Conservation (phyloP, 2,329 filamentous ascomycete genomes). For the Aspergillus ochraceus region DNA sequence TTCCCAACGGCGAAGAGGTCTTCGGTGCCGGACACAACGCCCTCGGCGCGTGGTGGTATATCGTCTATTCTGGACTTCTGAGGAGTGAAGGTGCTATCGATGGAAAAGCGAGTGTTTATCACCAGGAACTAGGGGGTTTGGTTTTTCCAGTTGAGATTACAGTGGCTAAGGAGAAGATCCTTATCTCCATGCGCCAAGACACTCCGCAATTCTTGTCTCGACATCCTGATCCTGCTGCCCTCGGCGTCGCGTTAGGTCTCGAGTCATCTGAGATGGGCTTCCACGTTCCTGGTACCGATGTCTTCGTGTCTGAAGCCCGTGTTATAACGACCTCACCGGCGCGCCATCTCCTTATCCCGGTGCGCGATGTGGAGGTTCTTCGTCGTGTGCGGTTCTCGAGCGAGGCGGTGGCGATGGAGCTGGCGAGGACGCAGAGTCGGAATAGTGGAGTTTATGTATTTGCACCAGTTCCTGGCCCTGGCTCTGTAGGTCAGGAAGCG, state of each 20-base stretch:
- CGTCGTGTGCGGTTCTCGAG: conserved; percentile 6
- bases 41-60: conserved; percentile 22
- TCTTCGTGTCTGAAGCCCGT: conserved; percentile 1
- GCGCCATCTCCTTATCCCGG: conserved; percentile 17
- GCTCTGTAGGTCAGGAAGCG: neutral
- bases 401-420: conserved; percentile 11
- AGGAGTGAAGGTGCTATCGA: neutral
- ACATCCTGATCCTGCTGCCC: neutral
- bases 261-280: neutral
- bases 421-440: conserved; percentile 8
- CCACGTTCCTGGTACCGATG: neutral
- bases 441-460: conserved; percentile 20
- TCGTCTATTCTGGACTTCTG: conserved; percentile 14
- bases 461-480: neutral
- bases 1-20: conserved; percentile 22
- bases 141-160: neutral
- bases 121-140: neutral
- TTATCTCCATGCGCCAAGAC: neutral
- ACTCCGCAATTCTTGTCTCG: neutral
- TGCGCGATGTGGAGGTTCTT: conserved; percentile 13
- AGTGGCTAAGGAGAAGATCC: neutral
- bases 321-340: conserved; percentile 19
- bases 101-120: neutral
- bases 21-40: conserved; percentile 22
- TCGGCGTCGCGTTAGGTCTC: neutral